A percentile compares a stretch with the other conserved stretches of the same genome.
Conservation (phyloP, 495 filamentous ascomycete species). For the Peziza echinospora region DNA sequence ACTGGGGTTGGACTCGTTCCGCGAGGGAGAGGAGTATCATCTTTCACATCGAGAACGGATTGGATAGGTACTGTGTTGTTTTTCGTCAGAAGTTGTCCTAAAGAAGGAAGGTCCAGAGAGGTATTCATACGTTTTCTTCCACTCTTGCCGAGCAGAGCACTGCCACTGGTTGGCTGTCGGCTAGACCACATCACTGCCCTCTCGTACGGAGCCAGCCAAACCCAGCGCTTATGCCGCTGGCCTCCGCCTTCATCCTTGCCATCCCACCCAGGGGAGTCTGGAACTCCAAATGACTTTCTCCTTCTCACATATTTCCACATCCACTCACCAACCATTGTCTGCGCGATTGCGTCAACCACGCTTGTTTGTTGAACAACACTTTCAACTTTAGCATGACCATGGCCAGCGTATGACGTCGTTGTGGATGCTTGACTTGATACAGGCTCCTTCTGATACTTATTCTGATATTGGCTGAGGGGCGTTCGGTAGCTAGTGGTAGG, state of each 20-base stretch:
- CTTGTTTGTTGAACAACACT: conserved; percentile 45
- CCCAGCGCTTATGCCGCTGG: conserved; percentile 81
- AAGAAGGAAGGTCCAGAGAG: conserved; percentile 10
- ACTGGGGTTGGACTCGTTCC: conserved; percentile 29
- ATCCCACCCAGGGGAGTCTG: conserved; percentile 37
- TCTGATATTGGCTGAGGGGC: background rate
- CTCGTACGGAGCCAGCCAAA: conserved; percentile 94
- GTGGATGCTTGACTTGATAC: conserved; percentile 21
- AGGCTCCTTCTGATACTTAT: background rate
- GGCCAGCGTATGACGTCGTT: conserved; percentile 32
- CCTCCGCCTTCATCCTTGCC: conserved; percentile 36
- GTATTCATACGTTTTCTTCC: conserved; percentile 45
- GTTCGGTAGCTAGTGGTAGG: conserved; percentile 22
- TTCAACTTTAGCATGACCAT: conserved; percentile 25
- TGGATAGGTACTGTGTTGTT: conserved; percentile 58
- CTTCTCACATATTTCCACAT: conserved; percentile 97
- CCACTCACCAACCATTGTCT: conserved; percentile 98
- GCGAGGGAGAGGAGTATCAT: conserved; percentile 75
- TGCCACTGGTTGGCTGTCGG: conserved; percentile 79
- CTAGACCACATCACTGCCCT: conserved; percentile 93
- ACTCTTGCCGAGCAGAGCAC: conserved; percentile 79
- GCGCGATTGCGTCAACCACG: conserved; percentile 93
- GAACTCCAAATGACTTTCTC: conserved; percentile 74
- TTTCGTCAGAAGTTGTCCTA: conserved; percentile 3
- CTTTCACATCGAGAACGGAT: conserved; percentile 89